Base-by-base conservation (phyloP, 352 stramenopile species). In the Lagenidium sp. region DNA sequence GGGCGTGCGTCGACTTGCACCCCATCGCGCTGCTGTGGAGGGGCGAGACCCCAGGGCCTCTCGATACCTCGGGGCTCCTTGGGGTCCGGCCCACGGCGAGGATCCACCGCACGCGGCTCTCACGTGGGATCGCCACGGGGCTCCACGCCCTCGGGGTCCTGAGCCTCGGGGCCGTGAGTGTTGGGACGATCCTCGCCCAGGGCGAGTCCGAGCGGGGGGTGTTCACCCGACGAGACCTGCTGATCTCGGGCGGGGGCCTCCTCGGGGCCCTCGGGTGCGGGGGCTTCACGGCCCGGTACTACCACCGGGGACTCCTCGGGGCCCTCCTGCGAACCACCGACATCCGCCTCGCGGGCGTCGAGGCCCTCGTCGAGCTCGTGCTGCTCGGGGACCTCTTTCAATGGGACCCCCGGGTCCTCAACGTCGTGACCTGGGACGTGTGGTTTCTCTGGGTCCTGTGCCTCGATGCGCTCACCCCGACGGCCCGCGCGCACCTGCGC, bases 391-490 rank as follows among this genome's bases (percentile, higher is more conserved):
- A 64, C 41, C 23, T 74, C 36, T 41, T 60, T 16, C n/a, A 32
- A 0, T 83, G 70, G 63, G 47, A 64, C 24, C 4, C 23, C 7
- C 41, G 57, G 10, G 58, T 43, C 19, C 29, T 81, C 25, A 58
- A 58, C 15, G 25, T 81, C 16, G 6, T 65, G 12, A 47, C 63
- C 5, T 81, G 68, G 63, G 52, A 46, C 50, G 24, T 74, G 18
- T 79, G 71, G 65, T 71, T 78, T 26, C 65, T 75, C 29, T 81
- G 50, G 36, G 2, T 74, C 7, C 47, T 83, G 5, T 46, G 59
- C 6, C 40, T 80, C 10, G 71, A 81, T 32, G 65, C 68, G 16
- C 28, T 81, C 22, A 77, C 60, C 4, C 68, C 65, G 2, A 42
- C 48, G 19, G 21, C 65, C 11, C 54, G 55, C 10, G 13, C 30